phyloP scores from a whole-genome alignment of 2,329 filamentous ascomycete species.

The Botryotinia narcissicola region DNA sequence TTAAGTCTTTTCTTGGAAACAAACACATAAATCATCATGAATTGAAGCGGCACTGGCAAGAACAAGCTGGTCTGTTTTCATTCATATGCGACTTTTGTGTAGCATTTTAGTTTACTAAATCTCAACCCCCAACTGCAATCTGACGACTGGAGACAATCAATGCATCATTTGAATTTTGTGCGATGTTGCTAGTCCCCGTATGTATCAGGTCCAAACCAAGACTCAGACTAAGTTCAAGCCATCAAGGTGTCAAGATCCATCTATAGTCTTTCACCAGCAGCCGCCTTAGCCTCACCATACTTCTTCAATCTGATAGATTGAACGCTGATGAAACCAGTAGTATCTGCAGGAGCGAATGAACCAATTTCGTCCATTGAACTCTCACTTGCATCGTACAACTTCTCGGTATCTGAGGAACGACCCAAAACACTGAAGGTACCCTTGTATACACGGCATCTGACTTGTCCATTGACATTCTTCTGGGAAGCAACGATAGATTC shows the following conservation, averaged over 20 bases:
- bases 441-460: conserved; percentile 65
- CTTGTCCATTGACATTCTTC: conserved; percentile 59
- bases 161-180: neutral
- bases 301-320: conserved; percentile 60
- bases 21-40: neutral
- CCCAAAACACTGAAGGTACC: conserved; percentile 60
- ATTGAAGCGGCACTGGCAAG: conserved; percentile 14
- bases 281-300: conserved; percentile 73
- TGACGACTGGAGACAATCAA: neutral
- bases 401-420: conserved; percentile 61
- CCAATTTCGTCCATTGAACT: conserved; percentile 69
- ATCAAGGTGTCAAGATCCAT: conserved; percentile 14
- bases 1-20: conserved; percentile 14
- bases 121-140: neutral
- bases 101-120: neutral
- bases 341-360: conserved; percentile 64
- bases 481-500: conserved; percentile 60
- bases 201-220: neutral
- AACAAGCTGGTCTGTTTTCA: conserved; percentile 12
- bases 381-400: conserved; percentile 66
- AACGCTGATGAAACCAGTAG: conserved; percentile 66
- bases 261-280: conserved; percentile 67
- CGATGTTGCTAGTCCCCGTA: conserved; percentile 3
- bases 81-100: conserved; percentile 7
- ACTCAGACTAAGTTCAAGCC: conserved; percentile 1